Base-by-base conservation (phyloP, 2,329 filamentous ascomycete species). In the Alternaria sp. region DNA sequence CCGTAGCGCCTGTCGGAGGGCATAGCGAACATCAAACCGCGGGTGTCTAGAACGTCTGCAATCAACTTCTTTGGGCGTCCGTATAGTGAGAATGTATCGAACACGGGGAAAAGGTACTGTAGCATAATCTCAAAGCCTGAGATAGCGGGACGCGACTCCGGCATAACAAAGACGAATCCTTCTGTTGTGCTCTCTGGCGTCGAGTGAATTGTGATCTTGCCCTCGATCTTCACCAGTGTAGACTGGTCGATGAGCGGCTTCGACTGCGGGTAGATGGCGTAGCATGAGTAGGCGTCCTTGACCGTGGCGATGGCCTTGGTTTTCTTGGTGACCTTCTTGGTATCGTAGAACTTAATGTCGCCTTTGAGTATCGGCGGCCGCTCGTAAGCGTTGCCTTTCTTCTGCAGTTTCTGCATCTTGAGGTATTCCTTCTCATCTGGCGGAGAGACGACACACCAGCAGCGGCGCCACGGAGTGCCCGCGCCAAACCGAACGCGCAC, bases 1-100 rank as follows among this genome's bases (percentile, higher is more conserved):
- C 95, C 94, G 74, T 97, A 97, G 68, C 92, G 88, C 57, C 90
- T 89, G 71, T 96, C 89, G 71, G 92, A 93, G 0, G 96, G 95
- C 90, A 99, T 96, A 6, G 94, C 96, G 79, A 98, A 99, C 96
- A 99, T 99, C 68, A 99, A 85, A 60, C 96, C 97, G 49, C 93
- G 89, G 5, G 92, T 85, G 79, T 98, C 94, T 47, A 94, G 87
- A 0, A 92, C 90, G 75, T 97, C 97, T 3, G 96, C 93, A 32
- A 97, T 90, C 47, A 99, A 85, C 65, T 93, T 90, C 26, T 88
- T 91, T 0, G 96, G 96, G 21, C 96, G 91, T 26, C 96, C 96
- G 73, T 99, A 99, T 1, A 99, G 84, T 43, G 87, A 89, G 79
- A 97, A 99, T 0, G 93, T 93, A 77, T 99, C 96, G 84, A 93